phyloP scores from a whole-genome alignment of 208 protist genomes.

The Chromosphaera perkinsii region DNA sequence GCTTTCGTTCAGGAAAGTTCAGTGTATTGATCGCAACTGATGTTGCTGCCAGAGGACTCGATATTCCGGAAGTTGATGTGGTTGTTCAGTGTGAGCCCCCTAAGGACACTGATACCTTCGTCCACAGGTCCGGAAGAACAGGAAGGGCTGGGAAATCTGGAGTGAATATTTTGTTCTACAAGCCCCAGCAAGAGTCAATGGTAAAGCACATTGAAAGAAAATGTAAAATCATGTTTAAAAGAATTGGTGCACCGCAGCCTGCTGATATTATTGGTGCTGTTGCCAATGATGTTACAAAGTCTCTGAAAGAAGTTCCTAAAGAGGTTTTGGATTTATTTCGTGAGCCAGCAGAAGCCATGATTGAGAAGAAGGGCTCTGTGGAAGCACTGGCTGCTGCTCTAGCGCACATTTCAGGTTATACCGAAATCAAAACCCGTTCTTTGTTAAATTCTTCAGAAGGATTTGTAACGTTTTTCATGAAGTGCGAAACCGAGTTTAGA shows the following conservation, averaged over 20 bases:
- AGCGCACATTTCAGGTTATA: slow-evolving; percentile 29
- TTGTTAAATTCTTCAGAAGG: slow-evolving; percentile 20
- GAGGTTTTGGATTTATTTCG: slow-evolving; percentile 10
- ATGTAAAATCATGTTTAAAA: slow-evolving; percentile 17
- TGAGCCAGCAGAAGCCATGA: slow-evolving; percentile 3
- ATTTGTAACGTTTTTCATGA: slow-evolving; percentile 18
- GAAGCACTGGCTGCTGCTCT: slow-evolving; percentile 31
- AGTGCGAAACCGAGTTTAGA: not conserved
- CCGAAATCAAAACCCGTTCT: slow-evolving; percentile 25
- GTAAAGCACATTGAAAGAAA: slow-evolving; percentile 20
- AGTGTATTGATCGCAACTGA: slow-evolving; percentile 35
- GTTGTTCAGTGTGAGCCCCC: slow-evolving; percentile 45
- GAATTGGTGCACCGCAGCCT: slow-evolving; percentile 36
- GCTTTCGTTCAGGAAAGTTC: slow-evolving; percentile 35
- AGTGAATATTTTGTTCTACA: slow-evolving; percentile 35
- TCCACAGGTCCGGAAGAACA: slow-evolving; percentile 43
- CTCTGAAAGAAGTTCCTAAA: slow-evolving; percentile 17
- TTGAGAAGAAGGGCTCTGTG: slow-evolving; percentile 17
- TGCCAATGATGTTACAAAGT: slow-evolving; percentile 16
- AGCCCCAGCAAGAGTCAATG: slow-evolving; percentile 25
- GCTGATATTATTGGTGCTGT: slow-evolving; percentile 24
- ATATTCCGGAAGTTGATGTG: slow-evolving; percentile 47
- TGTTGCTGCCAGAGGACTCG: slow-evolving; percentile 42
- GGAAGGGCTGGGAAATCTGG: slow-evolving; percentile 33
- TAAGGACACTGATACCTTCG: slow-evolving; percentile 29